These are phyloP conservation scores for Linnemannia elongata DNA, from an alignment of 192 early-diverging fungal species.

Conservation along the genomic window DNA sequence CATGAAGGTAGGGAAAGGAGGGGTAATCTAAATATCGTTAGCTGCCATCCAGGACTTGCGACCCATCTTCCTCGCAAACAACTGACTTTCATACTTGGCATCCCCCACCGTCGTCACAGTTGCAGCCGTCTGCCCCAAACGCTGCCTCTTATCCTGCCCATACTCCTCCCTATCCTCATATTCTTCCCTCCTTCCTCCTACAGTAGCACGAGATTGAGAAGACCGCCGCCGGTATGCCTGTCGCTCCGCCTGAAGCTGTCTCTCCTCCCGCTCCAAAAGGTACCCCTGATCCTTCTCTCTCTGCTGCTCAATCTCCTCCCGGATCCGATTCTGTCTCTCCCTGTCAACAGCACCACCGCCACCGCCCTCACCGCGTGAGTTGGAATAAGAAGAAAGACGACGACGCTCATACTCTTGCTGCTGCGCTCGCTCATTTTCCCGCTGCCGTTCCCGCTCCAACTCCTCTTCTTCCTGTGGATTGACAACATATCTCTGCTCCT, in stretches of 20 bases:
- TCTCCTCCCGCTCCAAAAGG: background rate
- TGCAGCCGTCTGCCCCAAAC: background rate
- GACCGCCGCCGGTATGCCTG: constrained; percentile 3
- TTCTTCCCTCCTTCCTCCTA: background rate
- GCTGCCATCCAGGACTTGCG: constrained; percentile 42
- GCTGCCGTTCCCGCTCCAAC: constrained; percentile 9
- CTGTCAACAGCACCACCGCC: background rate
- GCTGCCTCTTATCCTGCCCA: background rate
- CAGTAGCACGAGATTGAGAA: background rate
- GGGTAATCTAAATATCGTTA: constrained; percentile 23
- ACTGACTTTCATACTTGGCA: background rate
- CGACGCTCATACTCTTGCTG: constrained; percentile 13
- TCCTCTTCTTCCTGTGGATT: constrained; percentile 12
- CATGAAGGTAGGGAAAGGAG: background rate
- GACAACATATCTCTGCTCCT: background rate
- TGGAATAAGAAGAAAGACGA: background rate
- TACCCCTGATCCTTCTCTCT: constrained; percentile 7
- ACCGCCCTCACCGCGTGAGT: background rate
- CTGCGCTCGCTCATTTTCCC: constrained; percentile 23
- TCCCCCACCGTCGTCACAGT: too few species aligned
- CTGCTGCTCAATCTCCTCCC: constrained; percentile 37
- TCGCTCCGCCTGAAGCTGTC: background rate
- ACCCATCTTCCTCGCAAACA: constrained; percentile 24
- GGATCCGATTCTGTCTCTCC: constrained; percentile 18
- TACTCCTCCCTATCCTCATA: background rate